Conservation (phyloP, 1,284 basidiomycete genomes). For the Ganoderma meredithae region DNA sequence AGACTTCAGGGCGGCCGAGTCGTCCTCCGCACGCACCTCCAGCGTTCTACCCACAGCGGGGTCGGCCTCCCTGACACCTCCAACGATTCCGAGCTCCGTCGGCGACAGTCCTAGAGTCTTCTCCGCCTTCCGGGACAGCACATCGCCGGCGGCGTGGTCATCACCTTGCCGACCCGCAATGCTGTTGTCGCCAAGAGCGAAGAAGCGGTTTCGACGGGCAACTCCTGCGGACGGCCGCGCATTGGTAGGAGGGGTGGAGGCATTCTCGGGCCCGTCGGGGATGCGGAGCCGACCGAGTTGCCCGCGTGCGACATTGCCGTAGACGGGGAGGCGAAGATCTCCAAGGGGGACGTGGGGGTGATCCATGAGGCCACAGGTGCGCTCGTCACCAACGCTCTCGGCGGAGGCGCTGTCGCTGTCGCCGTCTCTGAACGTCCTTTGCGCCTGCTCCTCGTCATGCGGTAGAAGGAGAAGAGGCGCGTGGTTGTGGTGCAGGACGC, state of each 20-base stretch:
- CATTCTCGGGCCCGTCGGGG: neutral
- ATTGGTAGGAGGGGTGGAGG: neutral
- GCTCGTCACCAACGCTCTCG: neutral
- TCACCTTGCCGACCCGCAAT: neutral
- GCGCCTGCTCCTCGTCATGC: neutral
- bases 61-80: neutral
- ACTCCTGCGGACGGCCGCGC: neutral
- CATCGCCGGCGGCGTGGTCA: neutral
- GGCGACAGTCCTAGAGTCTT: neutral
- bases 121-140: neutral
- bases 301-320: neutral
- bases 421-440: neutral
- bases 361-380: neutral
- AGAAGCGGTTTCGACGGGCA: neutral
- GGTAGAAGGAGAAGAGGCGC: neutral
- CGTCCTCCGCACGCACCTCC: neutral
- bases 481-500: constrained; percentile 1
- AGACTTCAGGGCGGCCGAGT: neutral
- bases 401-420: neutral
- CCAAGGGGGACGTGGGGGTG: neutral
- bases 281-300: neutral
- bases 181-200: neutral
- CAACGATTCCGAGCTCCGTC: neutral
- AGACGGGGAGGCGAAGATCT: neutral
- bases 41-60: neutral